These are phyloP conservation scores for Pythium phragmitis DNA, from an alignment of 352 stramenopile genomes.

Conservation along the genomic window DNA sequence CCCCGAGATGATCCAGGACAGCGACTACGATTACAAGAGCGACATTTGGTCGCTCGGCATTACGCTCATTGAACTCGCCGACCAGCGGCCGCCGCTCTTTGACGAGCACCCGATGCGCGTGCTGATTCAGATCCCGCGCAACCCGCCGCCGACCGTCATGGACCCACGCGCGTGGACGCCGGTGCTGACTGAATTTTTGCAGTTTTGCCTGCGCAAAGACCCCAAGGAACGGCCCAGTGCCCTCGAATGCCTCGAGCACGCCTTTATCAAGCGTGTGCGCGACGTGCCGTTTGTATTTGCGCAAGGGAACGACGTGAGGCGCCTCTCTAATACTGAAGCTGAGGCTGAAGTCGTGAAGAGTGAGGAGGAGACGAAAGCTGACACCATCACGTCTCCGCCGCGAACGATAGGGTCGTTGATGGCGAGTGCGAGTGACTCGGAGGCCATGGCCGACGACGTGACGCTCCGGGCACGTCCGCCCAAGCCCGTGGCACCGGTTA, in stretches of 20 bases:
- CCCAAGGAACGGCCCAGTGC: constrained; percentile 72
- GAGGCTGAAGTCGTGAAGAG: background rate
- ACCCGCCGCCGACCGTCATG: constrained; percentile 75
- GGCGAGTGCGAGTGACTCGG: constrained; percentile 2
- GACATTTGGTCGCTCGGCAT: constrained; percentile 91
- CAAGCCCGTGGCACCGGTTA: constrained; percentile 4
- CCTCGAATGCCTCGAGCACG: constrained; percentile 89
- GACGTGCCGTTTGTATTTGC: constrained; percentile 27
- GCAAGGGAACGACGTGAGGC: constrained; percentile 1
- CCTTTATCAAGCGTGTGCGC: constrained; percentile 69
- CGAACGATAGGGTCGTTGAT: constrained; percentile 2
- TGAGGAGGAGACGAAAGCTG: too few relatives aligned
- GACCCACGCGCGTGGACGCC: constrained; percentile 71
- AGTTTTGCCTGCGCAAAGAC: constrained; percentile 77
- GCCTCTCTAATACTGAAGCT: background rate
- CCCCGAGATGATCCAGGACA: constrained; percentile 92
- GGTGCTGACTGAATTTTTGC: constrained; percentile 84
- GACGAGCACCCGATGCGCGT: constrained; percentile 90
- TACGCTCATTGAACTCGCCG: constrained; percentile 90
- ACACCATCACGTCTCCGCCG: too few relatives aligned
- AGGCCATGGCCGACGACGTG: constrained; percentile 23
- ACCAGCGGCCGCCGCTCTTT: constrained; percentile 89
- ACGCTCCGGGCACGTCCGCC: constrained; percentile 21
- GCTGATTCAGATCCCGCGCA: constrained; percentile 76
- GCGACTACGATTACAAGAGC: constrained; percentile 91